phyloP scores from a whole-genome alignment of 805 yeast genomes.

The Wickerhamomyces canadensis region DNA sequence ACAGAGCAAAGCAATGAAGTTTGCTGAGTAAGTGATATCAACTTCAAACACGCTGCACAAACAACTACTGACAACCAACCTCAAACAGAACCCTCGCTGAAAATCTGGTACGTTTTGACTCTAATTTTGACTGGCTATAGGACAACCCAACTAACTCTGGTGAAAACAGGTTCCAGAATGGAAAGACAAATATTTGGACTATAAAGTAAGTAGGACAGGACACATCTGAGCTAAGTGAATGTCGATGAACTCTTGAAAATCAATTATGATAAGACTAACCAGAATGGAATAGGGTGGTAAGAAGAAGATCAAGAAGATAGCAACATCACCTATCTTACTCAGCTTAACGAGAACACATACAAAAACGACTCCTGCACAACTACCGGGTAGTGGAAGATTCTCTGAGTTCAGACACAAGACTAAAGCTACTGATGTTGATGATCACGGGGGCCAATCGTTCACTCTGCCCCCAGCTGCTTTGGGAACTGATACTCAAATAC shows the following conservation, averaged over 20 bases:
- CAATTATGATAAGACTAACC: conserved; percentile 5
- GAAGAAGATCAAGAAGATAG: conserved; percentile 24
- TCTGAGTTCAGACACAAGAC: conserved; percentile 1
- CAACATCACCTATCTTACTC: conserved; percentile 10
- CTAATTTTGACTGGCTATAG: background rate
- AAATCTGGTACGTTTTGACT: conserved; percentile 1
- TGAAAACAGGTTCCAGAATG: conserved; percentile 65
- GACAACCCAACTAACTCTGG: background rate
- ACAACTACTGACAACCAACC: too few species aligned
- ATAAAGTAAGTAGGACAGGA: conserved; percentile 41
- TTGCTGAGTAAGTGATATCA: conserved; percentile 13
- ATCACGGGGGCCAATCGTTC: background rate
- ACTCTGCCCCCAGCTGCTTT: conserved; percentile 1
- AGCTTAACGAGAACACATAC: conserved; percentile 4
- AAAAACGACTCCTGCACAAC: background rate
- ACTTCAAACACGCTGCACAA: too few species aligned
- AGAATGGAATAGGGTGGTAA: conserved; percentile 25
- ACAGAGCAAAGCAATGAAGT: conserved; percentile 15
- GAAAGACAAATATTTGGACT: conserved; percentile 76
- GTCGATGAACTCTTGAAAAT: too few species aligned
- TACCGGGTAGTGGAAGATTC: background rate
- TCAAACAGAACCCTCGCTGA: conserved; percentile 4
- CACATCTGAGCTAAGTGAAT: background rate
- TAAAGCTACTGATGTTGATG: background rate
- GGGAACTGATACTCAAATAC: too few species aligned